Conservation (phyloP, 768 basidiomycete genomes). For the Termitomyces sp. region DNA sequence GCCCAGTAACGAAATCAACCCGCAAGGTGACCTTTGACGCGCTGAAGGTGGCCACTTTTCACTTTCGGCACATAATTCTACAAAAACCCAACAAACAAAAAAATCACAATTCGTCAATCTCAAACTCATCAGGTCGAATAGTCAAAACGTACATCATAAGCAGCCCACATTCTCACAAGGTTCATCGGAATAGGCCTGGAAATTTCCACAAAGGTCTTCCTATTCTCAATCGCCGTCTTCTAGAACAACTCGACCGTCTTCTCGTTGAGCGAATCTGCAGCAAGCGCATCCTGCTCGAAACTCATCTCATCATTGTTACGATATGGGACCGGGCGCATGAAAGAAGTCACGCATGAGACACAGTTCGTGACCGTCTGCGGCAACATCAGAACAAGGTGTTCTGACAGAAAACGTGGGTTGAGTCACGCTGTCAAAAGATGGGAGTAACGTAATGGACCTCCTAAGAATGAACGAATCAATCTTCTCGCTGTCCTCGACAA, state of each 20-base stretch:
- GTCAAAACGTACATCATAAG: constrained; percentile 58
- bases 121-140: neutral
- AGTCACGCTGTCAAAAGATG: neutral
- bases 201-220: constrained; percentile 80
- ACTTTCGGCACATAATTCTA: constrained; percentile 73
- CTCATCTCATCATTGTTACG: constrained; percentile 64
- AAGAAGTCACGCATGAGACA: constrained; percentile 37
- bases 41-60: constrained; percentile 67
- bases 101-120: neutral
- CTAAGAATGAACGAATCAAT: constrained; percentile 76
- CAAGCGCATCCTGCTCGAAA: constrained; percentile 52
- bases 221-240: constrained; percentile 73
- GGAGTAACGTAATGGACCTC: constrained; percentile 38
- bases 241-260: constrained; percentile 55
- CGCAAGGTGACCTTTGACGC: constrained; percentile 71
- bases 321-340: constrained; percentile 78
- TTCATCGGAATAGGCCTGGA: constrained; percentile 88
- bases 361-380: constrained; percentile 52
- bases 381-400: constrained; percentile 81
- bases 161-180: constrained; percentile 70
- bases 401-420: constrained; percentile 29
- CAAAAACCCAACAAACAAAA: too few species aligned
- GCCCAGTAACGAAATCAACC: constrained; percentile 62
- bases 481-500: constrained; percentile 85
- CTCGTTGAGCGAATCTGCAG: constrained; percentile 77